Evolutionary conservation across 2,329 filamentous ascomycete genomes (phyloP), one percentile per base, ranked within the genome.

Genomic region (Curvularia sp.): DNA sequence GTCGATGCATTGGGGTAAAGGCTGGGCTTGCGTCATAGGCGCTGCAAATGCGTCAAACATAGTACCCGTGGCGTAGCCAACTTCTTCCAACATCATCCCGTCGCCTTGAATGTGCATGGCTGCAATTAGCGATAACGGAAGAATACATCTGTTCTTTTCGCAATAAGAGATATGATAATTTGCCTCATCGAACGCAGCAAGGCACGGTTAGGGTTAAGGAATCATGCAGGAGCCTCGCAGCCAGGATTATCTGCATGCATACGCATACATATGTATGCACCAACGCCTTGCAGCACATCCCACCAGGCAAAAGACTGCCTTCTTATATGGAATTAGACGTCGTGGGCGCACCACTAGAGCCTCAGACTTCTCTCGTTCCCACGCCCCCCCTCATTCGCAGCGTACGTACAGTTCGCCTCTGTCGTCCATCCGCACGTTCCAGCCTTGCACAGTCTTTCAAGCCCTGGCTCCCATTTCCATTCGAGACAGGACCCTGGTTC

Each of bases 1-100:
- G 18, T 47, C 46, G 18, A 35, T 48, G 31, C 46, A 48, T 24
- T 9, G 31, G 47, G 28, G n/a, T 41, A 35, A 31, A 18, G 44
- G 51, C 55, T 58, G 50, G 52, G 47, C 44, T 48, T 55, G 42
- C 42, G 42, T 44, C 42, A 44, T 44, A 44, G 42, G 10, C 15
- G 26, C 26, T 44, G 24, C 42, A 44, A 44, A 28, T 24, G 24
- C 4, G 42, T 28, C 24, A 28, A 44, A 44, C 42, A n/a, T 24
- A n/a, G 42, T 6, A 22, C 22, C 22, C 22, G 3, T 24, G 22
- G 22, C 22, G 22, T 24, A 24, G 31, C 12, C 10, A 26, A n/a
- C 41, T 13, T 18, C 22, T 24, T 24, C 22, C 41, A 12, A 43
- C 18, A 13, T 5, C 5, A 13, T 10, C 13, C 15, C 15, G 3